Base-by-base conservation (phyloP, 148 eudicot genomes). In the Rheum nobile region DNA sequence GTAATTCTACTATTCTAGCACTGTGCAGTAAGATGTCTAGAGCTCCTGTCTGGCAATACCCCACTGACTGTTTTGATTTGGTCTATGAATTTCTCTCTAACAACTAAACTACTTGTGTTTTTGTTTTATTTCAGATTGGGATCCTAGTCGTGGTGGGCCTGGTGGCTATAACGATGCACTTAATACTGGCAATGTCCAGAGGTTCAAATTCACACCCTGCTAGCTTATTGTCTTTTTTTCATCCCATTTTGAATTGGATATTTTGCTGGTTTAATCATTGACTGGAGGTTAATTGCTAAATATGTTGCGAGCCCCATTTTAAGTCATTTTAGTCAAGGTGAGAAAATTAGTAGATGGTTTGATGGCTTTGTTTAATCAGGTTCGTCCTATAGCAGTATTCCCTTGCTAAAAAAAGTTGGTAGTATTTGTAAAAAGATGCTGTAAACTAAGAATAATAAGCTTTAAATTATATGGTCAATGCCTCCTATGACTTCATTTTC, bases 71-170 rank as follows among this genome's bases (percentile, higher is more conserved):
- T 35, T 67, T 29, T 29, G 13, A 32, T 16, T 19, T 8, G 37
- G 35, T 28, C 8, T 17, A 10, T 28, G 67, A 54, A 10, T 43
- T 68, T 67, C 57, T 50, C 57, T 50, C 24, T 5, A 6, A 24
- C 29, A 22, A 22, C 29, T 55, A 55, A 55, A 55, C 28, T 21
- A 22, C 63, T 24, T 8, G 19, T 28, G 6, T 10, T 26, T 57
- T 9, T 28, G 1, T 26, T 57, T 54, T 21, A 14, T 24, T 76
- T 61, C 85, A 92, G 99, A 90, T 73, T 95, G 96, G 97, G 97
- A 87, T 59, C 77, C 91, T 42, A 89, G 86, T 48, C 97, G 89
- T 74, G 96, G 89, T 83, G 91, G 86, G 43, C 97, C 88, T 74
- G 96, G 89, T 83, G 91, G 85, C 79, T 88, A 80, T 75, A 83